Base-by-base conservation (phyloP, 2,329 filamentous ascomycete genomes). In the Ophiostoma triangulosporum region DNA sequence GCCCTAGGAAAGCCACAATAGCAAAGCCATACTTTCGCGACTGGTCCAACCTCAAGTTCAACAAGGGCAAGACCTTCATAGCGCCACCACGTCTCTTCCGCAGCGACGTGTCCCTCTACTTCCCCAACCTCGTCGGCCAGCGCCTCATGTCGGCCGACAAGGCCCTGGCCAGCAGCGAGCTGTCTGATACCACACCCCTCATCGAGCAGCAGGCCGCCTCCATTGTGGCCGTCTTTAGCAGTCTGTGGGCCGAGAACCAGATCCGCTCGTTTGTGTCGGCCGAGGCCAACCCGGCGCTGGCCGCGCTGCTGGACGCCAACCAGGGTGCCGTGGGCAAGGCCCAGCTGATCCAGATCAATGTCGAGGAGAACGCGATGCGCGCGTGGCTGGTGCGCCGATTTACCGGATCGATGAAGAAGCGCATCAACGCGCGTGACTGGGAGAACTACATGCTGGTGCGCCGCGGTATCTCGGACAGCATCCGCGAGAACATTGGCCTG, bases 1-100 rank as follows among this genome's bases (percentile, higher is more conserved):
- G 4, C 36, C 15, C 51, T 60, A 88, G 84, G 52, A 86, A 86
- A 45, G 24, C 43, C 11, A 29, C 46, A 32, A 48, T 31, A 76
- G 79, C 60, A 81, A 88, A 87, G 55, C 90, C 91, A 2, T 98
- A 98, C 69, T 98, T 95, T 72, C 86, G 89, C 66, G 91, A 98
- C 74, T 96, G 89, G 86, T 80, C 80, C 56, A 93, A 94, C 69
- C 78, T 96, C 68, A 75, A 76, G 51, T 77, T 83, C 60, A 83
- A 93, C 69, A 81, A 89, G 62, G 93, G 93, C 63, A 98, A 98
- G 69, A 88, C 88, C 24, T 98, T 96, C 70, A 73, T 91, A 51
- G 83, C 88, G 20, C 91, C 91, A 35, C 80, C 86, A 4, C 76
- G 84, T n/a, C 76, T 91, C 49, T 97, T 97, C 75, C 85, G 83